phyloP scores from a whole-genome alignment of 257 asterid species.

The Gynochthodes officinalis region DNA sequence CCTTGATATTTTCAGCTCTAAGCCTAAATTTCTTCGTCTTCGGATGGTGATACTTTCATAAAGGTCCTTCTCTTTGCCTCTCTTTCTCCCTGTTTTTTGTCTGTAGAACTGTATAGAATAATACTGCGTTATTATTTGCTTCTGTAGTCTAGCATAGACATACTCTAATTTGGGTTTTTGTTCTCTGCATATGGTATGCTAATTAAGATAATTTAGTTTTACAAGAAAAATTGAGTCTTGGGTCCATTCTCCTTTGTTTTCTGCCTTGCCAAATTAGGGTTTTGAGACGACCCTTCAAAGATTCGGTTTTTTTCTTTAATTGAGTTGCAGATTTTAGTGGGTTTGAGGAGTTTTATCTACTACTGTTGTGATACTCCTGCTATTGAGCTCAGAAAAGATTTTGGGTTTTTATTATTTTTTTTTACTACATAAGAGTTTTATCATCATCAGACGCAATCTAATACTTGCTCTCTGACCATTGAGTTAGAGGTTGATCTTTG shows the following conservation, averaged over 20 bases:
- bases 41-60: constrained; percentile 14
- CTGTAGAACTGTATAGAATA: background rate
- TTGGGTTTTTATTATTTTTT: constrained; percentile 10
- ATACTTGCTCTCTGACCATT: background rate
- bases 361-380: constrained; percentile 1
- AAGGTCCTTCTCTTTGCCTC: constrained; percentile 7
- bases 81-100: background rate
- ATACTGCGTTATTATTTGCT: constrained; percentile 10
- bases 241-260: constrained; percentile 13
- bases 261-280: constrained; percentile 10
- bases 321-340: constrained; percentile 4
- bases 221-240: constrained; percentile 11
- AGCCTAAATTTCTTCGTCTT: constrained; percentile 1
- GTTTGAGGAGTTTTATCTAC: background rate
- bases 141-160: background rate
- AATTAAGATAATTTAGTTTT: constrained; percentile 13
- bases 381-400: background rate
- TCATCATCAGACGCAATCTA: background rate
- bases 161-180: constrained; percentile 3
- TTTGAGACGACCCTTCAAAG: background rate
- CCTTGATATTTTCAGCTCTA: background rate
- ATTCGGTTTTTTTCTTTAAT: background rate
- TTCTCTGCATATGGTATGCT: background rate
- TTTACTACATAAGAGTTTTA: background rate
- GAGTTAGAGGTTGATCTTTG: background rate